A percentile compares a stretch with the other conserved stretches of the same genome.
phyloP scores from a whole-genome alignment of 768 basidiomycete genomes.

The Leccinum aurantiacum region DNA sequence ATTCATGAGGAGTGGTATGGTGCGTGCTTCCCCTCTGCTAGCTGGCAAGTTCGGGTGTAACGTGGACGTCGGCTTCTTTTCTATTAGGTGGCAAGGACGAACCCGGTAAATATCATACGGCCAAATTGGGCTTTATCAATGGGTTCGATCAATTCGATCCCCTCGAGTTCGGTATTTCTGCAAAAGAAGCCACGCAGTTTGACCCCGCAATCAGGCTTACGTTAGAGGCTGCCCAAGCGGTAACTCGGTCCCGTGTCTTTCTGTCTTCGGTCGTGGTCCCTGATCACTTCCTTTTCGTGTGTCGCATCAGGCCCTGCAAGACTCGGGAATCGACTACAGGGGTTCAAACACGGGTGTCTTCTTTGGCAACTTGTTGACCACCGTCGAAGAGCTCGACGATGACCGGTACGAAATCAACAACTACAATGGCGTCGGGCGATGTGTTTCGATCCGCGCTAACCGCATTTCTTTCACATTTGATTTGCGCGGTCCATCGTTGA shows the following conservation, averaged over 20 bases:
- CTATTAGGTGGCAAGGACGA: conserved; percentile 30
- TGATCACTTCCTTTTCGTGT: not conserved
- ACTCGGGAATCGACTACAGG: conserved; percentile 49
- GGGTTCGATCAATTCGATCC: conserved; percentile 35
- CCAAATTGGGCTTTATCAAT: conserved; percentile 32
- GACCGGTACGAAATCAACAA: conserved; percentile 29
- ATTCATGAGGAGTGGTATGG: conserved; percentile 33
- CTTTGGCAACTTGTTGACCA: conserved; percentile 34
- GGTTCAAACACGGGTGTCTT: conserved; percentile 43
- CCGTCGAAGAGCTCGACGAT: conserved; percentile 30
- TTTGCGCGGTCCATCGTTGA: conserved; percentile 47
- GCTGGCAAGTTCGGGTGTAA: not conserved
- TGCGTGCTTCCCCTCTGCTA: conserved; percentile 9
- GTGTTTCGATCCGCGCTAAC: conserved; percentile 32
- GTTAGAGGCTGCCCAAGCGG: conserved; percentile 33
- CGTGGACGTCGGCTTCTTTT: not conserved
- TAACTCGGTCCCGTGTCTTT: not conserved
- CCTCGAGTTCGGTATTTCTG: conserved; percentile 35
- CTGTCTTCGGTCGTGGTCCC: not conserved
- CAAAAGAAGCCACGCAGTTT: conserved; percentile 31
- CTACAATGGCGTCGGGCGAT: conserved; percentile 32
- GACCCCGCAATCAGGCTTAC: conserved; percentile 34
- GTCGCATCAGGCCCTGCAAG: conserved; percentile 35
- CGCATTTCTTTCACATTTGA: conserved; percentile 37
- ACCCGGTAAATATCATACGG: conserved; percentile 31